Evolutionary conservation across 2,329 filamentous ascomycete species (phyloP).

Genomic region (Cladosporium cucumerinum): DNA sequence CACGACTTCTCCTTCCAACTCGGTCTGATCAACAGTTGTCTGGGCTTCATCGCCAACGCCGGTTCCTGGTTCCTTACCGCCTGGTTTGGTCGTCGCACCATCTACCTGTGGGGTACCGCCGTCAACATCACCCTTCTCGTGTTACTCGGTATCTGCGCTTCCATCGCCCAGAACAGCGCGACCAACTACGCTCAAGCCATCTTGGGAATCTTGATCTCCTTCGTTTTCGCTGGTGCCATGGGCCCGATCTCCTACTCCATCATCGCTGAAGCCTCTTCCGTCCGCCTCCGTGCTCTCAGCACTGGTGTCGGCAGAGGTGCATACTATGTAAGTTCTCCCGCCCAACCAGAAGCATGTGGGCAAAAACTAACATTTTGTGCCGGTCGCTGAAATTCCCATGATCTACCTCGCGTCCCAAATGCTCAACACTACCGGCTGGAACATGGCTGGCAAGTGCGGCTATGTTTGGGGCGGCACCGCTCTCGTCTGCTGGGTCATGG

Average conservation of each 20-base stretch:
- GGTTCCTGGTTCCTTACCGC: constrained; percentile 73
- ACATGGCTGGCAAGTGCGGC: constrained; percentile 82
- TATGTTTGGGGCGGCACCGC: constrained; percentile 86
- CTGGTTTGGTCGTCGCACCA: constrained; percentile 69
- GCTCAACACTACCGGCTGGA: constrained; percentile 82
- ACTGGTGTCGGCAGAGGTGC: constrained; percentile 79
- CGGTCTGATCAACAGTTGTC: constrained; percentile 56
- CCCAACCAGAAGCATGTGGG: not conserved
- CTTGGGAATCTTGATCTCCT: constrained; percentile 74
- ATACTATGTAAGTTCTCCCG: constrained; percentile 9
- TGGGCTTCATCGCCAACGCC: constrained; percentile 75
- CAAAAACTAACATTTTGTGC: constrained; percentile 47
- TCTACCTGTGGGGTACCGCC: constrained; percentile 67
- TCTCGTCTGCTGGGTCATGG: constrained; percentile 78
- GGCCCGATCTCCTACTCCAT: constrained; percentile 88
- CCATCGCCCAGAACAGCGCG: constrained; percentile 58
- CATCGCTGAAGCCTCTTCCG: constrained; percentile 78
- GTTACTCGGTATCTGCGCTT: constrained; percentile 78
- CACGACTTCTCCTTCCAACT: constrained; percentile 44
- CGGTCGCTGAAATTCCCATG: constrained; percentile 73
- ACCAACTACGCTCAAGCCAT: constrained; percentile 67
- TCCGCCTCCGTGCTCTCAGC: constrained; percentile 84
- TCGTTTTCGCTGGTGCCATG: constrained; percentile 81
- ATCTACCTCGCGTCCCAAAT: constrained; percentile 85
- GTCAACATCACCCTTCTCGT: constrained; percentile 68